Evolutionary conservation across 768 basidiomycete genomes (phyloP).

Genomic region (Trichaptum fuscoviolaceum): DNA sequence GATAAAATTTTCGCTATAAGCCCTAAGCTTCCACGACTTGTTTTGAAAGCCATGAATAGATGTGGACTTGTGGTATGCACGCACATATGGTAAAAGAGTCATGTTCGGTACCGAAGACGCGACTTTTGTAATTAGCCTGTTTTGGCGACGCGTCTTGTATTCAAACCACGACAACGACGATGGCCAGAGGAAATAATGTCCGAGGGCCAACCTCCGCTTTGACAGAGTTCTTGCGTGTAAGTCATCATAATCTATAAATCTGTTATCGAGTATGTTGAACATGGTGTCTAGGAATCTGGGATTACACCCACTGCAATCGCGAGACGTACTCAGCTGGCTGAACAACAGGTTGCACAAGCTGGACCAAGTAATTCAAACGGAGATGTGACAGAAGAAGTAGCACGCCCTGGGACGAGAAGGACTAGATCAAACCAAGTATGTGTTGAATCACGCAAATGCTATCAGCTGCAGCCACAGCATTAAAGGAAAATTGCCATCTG

Average conservation of each 20-base stretch:
- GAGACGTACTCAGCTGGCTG: conserved; percentile 23
- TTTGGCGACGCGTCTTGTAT: background rate
- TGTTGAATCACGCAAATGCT: conserved; percentile 8
- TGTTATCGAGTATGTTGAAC: conserved; percentile 3
- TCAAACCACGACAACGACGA: conserved; percentile 6
- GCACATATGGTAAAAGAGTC: too few species aligned
- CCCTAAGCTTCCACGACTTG: too few species aligned
- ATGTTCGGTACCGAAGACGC: background rate
- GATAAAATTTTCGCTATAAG: too few species aligned
- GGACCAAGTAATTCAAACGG: conserved; percentile 34
- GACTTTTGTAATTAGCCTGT: background rate
- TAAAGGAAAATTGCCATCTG: conserved; percentile 15
- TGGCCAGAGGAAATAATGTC: conserved; percentile 47
- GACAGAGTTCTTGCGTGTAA: conserved; percentile 73
- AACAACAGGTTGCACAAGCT: conserved; percentile 35
- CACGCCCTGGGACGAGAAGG: conserved; percentile 12
- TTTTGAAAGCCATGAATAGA: too few species aligned
- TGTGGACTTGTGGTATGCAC: too few species aligned
- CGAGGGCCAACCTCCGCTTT: conserved; percentile 80
- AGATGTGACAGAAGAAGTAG: conserved; percentile 13
- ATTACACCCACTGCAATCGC: conserved; percentile 41
- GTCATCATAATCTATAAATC: conserved; percentile 13
- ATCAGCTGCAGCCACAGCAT: background rate
- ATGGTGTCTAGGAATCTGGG: conserved; percentile 39
- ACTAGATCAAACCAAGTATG: conserved; percentile 14